Conservation (phyloP, 2,329 filamentous ascomycete species). For the Ilyonectria destructans region DNA sequence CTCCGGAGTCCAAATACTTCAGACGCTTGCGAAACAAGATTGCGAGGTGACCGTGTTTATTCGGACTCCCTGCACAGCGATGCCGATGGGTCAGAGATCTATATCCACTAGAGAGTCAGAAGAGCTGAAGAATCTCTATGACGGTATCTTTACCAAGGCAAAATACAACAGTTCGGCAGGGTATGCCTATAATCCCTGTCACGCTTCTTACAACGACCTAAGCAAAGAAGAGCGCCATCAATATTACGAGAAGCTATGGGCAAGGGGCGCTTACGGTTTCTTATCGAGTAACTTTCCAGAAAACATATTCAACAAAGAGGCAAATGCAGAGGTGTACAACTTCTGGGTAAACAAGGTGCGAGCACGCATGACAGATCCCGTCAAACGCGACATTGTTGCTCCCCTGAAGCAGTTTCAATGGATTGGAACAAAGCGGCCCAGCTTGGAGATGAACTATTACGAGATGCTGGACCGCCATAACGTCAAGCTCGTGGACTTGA, state of each 20-base stretch:
- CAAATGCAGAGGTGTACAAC: conserved; percentile 62
- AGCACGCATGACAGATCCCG: conserved; percentile 61
- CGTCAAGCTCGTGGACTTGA: conserved; percentile 64
- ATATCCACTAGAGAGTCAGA: conserved; percentile 65
- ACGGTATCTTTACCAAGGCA: background rate
- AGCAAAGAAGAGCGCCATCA: conserved; percentile 57
- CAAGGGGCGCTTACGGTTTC: conserved; percentile 62
- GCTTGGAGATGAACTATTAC: conserved; percentile 66
- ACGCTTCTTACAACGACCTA: conserved; percentile 30
- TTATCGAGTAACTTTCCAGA: conserved; percentile 64
- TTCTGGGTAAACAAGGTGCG: conserved; percentile 65
- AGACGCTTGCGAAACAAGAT: conserved; percentile 55
- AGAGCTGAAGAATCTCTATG: conserved; percentile 53
- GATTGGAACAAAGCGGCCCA: conserved; percentile 64
- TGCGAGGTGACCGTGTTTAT: conserved; percentile 65
- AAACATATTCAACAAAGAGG: conserved; percentile 56
- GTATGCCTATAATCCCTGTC: conserved; percentile 37
- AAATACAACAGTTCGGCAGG: background rate
- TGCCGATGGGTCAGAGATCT: conserved; percentile 70
- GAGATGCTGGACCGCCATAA: conserved; percentile 64
- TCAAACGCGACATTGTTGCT: conserved; percentile 63
- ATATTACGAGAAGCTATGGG: conserved; percentile 62
- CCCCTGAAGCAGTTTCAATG: conserved; percentile 62
- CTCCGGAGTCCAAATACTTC: conserved; percentile 23
- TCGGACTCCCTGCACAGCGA: conserved; percentile 70